A percentile compares a stretch with the other conserved stretches of the same genome.
Conservation (phyloP, 1,139 yeast genomes). For the Sugiyamaella grinbergsii region DNA sequence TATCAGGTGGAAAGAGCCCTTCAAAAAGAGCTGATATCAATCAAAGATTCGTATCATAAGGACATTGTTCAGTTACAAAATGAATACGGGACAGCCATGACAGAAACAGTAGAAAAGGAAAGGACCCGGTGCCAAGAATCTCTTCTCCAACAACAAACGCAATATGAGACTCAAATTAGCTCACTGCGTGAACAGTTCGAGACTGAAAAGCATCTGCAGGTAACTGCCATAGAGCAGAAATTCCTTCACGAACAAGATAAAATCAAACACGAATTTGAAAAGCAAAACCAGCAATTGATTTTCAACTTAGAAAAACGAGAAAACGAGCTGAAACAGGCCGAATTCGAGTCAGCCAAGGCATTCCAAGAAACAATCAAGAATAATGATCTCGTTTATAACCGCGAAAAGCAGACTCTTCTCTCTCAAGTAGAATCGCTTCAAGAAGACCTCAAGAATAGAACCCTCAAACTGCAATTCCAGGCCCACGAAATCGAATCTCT, state of each 20-base stretch:
- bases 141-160: conserved; percentile 15
- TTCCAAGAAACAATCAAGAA: conserved; percentile 23
- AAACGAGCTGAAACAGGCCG: conserved; percentile 18
- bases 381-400: not conserved
- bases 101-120: conserved; percentile 15
- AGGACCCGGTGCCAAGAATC: conserved; percentile 8
- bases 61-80: not conserved
- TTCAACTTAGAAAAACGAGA: conserved; percentile 26
- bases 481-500: conserved; percentile 39
- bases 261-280: conserved; percentile 13
- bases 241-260: conserved; percentile 7
- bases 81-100: conserved; percentile 1
- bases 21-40: conserved; percentile 2
- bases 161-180: conserved; percentile 27
- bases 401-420: conserved; percentile 13
- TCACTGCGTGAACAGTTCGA: conserved; percentile 25
- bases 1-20: not conserved
- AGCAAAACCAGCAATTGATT: conserved; percentile 6
- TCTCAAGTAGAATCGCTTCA: conserved; percentile 14
- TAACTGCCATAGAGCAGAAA: conserved; percentile 15
- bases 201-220: conserved; percentile 24
- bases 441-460: conserved; percentile 32
- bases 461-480: conserved; percentile 33
- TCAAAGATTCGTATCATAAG: not conserved
- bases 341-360: conserved; percentile 27